phyloP scores from a whole-genome alignment of 2,329 filamentous ascomycete species.

The Monilinia aucupariae region DNA sequence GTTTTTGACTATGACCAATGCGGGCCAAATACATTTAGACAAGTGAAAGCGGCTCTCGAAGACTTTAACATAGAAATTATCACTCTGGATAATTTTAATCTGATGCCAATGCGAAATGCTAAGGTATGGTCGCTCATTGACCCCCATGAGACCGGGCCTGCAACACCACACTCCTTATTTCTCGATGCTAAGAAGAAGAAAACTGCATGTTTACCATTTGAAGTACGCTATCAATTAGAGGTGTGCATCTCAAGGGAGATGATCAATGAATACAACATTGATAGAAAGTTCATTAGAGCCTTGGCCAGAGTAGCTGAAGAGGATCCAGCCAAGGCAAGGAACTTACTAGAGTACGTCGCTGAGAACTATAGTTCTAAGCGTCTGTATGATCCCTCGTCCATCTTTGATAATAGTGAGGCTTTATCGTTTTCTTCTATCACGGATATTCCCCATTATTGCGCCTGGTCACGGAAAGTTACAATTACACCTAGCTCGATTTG shows the following conservation, averaged over 20 bases:
- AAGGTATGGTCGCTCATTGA: conserved; percentile 43
- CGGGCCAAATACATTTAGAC: conserved; percentile 20
- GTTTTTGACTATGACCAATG: conserved; percentile 39
- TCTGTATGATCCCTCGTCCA: conserved; percentile 63
- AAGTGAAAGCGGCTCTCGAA: conserved; percentile 41
- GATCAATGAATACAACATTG: conserved; percentile 71
- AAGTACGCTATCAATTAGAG: conserved; percentile 84
- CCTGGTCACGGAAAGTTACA: conserved; percentile 67
- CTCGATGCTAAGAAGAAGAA: conserved; percentile 27
- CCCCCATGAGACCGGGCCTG: conserved; percentile 18
- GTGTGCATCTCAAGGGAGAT: conserved; percentile 79
- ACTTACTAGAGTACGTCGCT: conserved; percentile 68
- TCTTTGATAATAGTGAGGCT: conserved; percentile 56
- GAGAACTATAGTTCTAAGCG: conserved; percentile 50
- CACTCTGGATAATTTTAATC: conserved; percentile 40
- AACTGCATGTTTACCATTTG: conserved; percentile 52
- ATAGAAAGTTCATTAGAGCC: conserved; percentile 57
- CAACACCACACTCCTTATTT: conserved; percentile 23
- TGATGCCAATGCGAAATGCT: conserved; percentile 35
- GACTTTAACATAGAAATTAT: conserved; percentile 67
- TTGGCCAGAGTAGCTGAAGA: conserved; percentile 48
- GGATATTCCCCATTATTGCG: conserved; percentile 65
- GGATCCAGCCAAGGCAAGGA: conserved; percentile 47
- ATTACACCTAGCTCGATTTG: conserved; percentile 82
- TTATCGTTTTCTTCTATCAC: conserved; percentile 43